A percentile compares a stretch with the other conserved stretches of the same genome.
phyloP scores from a whole-genome alignment of 495 filamentous ascomycete species.

The Chaetomidium leptoderma region DNA sequence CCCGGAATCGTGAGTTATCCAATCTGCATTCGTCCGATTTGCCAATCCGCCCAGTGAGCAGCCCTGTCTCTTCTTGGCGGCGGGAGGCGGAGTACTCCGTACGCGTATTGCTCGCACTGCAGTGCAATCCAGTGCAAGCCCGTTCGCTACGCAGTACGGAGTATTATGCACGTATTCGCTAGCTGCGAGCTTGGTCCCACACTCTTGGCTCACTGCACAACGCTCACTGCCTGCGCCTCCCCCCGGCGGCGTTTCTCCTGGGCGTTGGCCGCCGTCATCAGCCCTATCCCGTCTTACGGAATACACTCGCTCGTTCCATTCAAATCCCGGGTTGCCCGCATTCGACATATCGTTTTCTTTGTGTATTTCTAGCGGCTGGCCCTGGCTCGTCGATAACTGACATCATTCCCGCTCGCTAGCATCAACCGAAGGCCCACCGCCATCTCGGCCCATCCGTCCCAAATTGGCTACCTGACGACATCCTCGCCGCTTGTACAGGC shows the following conservation, averaged over 20 bases:
- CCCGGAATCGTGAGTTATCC: constrained; percentile 22
- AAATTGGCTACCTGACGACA: constrained; percentile 73
- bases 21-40: constrained; percentile 4
- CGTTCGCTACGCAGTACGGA: no score
- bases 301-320: not conserved
- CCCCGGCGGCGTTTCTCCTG: constrained; percentile 17
- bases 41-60: not conserved
- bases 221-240: constrained; percentile 26
- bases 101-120: constrained; percentile 6
- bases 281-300: constrained; percentile 2
- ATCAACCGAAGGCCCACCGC: constrained; percentile 44
- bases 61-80: constrained; percentile 3
- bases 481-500: constrained; percentile 73
- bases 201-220: not conserved
- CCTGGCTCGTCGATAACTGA: constrained; percentile 8
- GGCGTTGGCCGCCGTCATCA: constrained; percentile 23
- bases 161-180: not conserved
- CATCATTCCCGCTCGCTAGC: constrained; percentile 22
- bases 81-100: not conserved
- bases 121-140: no score
- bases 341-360: constrained; percentile 12
- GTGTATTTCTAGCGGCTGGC: constrained; percentile 14
- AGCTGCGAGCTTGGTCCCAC: constrained; percentile 8
- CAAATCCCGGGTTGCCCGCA: constrained; percentile 3
- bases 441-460: constrained; percentile 65